phyloP scores from a whole-genome alignment of 1,139 yeast genomes.

The Candida mesenterica region DNA sequence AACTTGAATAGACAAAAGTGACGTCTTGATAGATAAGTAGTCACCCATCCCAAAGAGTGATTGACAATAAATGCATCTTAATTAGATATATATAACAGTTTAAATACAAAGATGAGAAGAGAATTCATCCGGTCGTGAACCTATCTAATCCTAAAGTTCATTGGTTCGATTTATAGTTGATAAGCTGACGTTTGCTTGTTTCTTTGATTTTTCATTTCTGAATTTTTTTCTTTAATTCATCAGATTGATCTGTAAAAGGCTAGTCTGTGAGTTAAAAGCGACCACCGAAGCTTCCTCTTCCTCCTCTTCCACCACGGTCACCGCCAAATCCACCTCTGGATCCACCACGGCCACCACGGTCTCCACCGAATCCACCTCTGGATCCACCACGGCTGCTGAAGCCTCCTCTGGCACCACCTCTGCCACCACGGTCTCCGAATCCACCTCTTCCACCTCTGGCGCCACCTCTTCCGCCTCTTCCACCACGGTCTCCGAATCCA shows the following conservation, averaged over 20 bases:
- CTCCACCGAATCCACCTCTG: slow-evolving; percentile 38
- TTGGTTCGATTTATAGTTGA: neutral
- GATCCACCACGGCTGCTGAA: slow-evolving; percentile 23
- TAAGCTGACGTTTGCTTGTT: neutral
- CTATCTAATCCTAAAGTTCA: neutral
- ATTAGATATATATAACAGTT: slow-evolving; percentile 2
- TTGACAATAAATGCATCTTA: slow-evolving; percentile 2
- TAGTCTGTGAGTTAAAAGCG: slow-evolving; percentile 15
- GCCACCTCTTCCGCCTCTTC: slow-evolving; percentile 44
- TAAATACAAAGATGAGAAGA: slow-evolving; percentile 1
- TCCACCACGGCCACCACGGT: slow-evolving; percentile 47
- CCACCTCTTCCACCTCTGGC: slow-evolving; percentile 39
- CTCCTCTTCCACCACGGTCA: slow-evolving; percentile 45
- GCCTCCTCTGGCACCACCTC: slow-evolving; percentile 50
- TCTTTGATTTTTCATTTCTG: neutral
- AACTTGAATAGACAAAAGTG: no score
- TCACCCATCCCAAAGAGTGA: no score
- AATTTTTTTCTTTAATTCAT: no score
- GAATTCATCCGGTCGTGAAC: neutral
- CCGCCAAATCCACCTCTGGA: slow-evolving; percentile 46
- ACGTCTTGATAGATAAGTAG: no score
- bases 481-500: slow-evolving; percentile 41
- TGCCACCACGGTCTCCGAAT: slow-evolving; percentile 40
- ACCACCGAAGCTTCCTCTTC: slow-evolving; percentile 38
- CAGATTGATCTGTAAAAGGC: no score